These are phyloP conservation scores for Cystobasidium slooffiae DNA, from an alignment of 1,284 basidiomycete genomes.

Conservation along the genomic window DNA sequence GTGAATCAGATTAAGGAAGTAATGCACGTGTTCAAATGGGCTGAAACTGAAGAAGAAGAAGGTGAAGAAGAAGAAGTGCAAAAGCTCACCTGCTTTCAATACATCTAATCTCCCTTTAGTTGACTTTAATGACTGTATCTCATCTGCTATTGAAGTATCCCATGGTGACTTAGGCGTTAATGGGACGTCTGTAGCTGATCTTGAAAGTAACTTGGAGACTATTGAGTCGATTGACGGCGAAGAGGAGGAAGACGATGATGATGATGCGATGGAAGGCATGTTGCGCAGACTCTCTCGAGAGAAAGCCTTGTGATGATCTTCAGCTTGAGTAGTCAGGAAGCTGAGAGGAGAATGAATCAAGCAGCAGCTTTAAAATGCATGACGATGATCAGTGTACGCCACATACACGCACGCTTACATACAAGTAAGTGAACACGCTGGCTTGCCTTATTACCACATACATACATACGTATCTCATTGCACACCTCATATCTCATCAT, in stretches of 20 bases:
- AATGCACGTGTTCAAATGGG: neutral
- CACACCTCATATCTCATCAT: no score
- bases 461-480: no score
- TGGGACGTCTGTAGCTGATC: neutral
- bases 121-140: constrained; percentile 7
- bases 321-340: no score
- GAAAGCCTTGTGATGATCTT: no score
- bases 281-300: no score
- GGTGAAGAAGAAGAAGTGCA: no score
- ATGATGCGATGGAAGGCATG: no score
- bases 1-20: neutral
- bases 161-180: constrained; percentile 16
- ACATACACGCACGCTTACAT: neutral
- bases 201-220: neutral
- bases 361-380: no score
- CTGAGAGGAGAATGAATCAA: no score
- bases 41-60: neutral
- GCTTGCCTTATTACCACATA: no score
- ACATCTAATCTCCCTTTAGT: constrained; percentile 6
- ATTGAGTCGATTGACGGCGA: neutral
- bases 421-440: neutral
- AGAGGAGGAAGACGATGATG: neutral
- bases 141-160: constrained; percentile 5
- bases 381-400: neutral
- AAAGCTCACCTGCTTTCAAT: constrained; percentile 14